Evolutionary conservation across 2,329 filamentous ascomycete species (phyloP).

Genomic region (Trichoderma sp.): DNA sequence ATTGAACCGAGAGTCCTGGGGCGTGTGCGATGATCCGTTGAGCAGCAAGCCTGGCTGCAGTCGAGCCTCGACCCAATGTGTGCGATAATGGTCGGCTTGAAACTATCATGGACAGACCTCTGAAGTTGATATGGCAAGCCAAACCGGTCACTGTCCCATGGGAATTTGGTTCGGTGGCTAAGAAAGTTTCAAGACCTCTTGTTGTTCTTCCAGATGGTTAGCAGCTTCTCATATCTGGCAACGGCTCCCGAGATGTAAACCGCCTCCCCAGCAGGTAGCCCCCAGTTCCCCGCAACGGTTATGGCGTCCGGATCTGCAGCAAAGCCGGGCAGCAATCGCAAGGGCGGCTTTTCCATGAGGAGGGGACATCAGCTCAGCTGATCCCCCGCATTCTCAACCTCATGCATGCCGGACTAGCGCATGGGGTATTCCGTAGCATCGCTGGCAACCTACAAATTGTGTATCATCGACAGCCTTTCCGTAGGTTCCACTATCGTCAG

Average conservation of each 20-base stretch:
- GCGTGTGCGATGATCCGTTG: neutral
- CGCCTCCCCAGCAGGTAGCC: too few relatives aligned
- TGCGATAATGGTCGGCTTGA: too few relatives aligned
- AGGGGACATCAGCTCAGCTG: slow-evolving; percentile 1
- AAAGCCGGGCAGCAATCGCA: neutral
- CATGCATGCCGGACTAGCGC: neutral
- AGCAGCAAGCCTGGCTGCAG: neutral
- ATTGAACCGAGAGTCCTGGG: slow-evolving; percentile 9
- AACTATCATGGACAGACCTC: too few relatives aligned
- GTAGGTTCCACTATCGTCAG: neutral
- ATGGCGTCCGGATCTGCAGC: slow-evolving; percentile 13
- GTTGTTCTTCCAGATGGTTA: neutral
- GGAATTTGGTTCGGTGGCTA: too few relatives aligned
- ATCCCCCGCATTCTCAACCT: neutral
- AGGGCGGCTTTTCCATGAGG: neutral
- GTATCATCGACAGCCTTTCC: neutral
- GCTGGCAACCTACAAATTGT: too few relatives aligned
- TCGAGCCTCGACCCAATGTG: too few relatives aligned
- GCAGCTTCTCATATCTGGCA: too few relatives aligned
- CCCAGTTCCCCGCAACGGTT: neutral
- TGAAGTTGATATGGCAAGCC: too few relatives aligned
- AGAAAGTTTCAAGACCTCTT: too few relatives aligned
- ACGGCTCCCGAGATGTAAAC: too few relatives aligned
- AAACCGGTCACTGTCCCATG: too few relatives aligned
- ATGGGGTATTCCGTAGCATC: too few relatives aligned